Percentiles rank a stretch among this genome's conserved stretches.
Conservation (phyloP, 2,329 filamentous ascomycete genomes). For the Thermothelomyces thermophilus region DNA sequence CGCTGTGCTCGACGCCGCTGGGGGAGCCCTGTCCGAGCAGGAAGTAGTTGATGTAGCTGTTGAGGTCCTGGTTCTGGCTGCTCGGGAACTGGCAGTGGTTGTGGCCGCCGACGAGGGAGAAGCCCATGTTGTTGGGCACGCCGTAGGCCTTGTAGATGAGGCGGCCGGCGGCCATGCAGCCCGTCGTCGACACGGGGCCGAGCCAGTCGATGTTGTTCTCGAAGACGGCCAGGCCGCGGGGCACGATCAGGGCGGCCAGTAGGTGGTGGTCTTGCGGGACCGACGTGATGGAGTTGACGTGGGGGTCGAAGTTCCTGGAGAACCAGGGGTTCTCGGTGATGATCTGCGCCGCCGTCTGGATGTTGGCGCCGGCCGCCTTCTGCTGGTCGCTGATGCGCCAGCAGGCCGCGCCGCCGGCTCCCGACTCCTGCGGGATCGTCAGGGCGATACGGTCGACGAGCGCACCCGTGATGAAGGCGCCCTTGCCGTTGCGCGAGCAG, state of each 20-base stretch:
- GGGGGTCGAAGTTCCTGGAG: conserved; percentile 47
- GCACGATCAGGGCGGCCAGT: conserved; percentile 49
- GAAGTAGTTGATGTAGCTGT: conserved; percentile 50
- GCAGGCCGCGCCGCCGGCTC: conserved; percentile 54
- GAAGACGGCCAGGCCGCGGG: conserved; percentile 47
- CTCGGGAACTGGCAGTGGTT: conserved; percentile 51
- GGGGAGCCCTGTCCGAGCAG: conserved; percentile 35
- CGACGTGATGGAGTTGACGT: conserved; percentile 39
- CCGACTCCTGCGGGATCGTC: conserved; percentile 57
- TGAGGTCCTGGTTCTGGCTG: conserved; percentile 45
- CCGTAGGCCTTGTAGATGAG: conserved; percentile 49
- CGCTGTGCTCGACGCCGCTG: conserved; percentile 33
- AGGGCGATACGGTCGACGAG: conserved; percentile 53
- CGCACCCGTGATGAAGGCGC: conserved; percentile 55
- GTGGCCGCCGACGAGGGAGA: conserved; percentile 48
- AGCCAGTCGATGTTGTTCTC: conserved; percentile 57
- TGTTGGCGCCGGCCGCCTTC: conserved; percentile 47
- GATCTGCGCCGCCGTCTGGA: conserved; percentile 54
- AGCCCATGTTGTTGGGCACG: conserved; percentile 49
- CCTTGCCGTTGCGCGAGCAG: conserved; percentile 59
- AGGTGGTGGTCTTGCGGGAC: conserved; percentile 54
- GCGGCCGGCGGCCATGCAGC: conserved; percentile 50
- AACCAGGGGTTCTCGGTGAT: conserved; percentile 59
- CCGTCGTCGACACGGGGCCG: conserved; percentile 49
- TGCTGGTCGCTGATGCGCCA: conserved; percentile 50